These are phyloP conservation scores for Eucalyptus albens DNA, from an alignment of 345 rosid genomes.

Conservation along the genomic window DNA sequence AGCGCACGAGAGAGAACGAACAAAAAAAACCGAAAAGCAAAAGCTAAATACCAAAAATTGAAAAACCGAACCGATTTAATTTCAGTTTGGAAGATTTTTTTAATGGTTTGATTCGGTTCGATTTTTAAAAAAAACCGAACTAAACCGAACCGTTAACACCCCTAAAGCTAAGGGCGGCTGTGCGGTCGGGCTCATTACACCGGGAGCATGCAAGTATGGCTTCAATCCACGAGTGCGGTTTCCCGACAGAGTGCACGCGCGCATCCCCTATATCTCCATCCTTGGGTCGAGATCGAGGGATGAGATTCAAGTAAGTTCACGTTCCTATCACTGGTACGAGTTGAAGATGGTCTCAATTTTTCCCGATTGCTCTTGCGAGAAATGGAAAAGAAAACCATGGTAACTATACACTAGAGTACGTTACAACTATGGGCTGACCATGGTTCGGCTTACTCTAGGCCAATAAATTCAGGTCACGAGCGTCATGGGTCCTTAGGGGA, in stretches of 20 bases:
- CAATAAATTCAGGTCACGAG: neutral
- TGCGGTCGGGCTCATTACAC: too few species aligned
- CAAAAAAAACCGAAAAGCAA: too few species aligned
- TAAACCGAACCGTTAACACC: too few species aligned
- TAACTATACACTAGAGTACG: neutral
- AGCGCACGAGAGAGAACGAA: too few species aligned
- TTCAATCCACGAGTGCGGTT: neutral
- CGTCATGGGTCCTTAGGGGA: neutral
- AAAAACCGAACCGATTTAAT: too few species aligned
- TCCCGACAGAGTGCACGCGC: neutral
- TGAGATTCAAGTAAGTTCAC: rapidly evolving
- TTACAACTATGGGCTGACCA: neutral
- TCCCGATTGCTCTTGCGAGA: neutral
- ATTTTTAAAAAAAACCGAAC: too few species aligned
- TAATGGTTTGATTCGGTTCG: too few species aligned
- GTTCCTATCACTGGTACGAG: neutral
- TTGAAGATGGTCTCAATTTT: neutral
- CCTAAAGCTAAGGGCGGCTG: neutral
- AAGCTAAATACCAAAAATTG: too few species aligned
- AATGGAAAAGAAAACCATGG: neutral
- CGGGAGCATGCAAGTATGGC: neutral
- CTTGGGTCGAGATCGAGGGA: neutral
- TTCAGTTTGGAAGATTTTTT: too few species aligned
- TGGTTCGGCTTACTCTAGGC: neutral
- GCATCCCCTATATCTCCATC: neutral